Percentiles rank a stretch among this genome's conserved stretches.
phyloP scores from a whole-genome alignment of 805 yeast genomes.

The Wickerhamomyces queroliae region DNA sequence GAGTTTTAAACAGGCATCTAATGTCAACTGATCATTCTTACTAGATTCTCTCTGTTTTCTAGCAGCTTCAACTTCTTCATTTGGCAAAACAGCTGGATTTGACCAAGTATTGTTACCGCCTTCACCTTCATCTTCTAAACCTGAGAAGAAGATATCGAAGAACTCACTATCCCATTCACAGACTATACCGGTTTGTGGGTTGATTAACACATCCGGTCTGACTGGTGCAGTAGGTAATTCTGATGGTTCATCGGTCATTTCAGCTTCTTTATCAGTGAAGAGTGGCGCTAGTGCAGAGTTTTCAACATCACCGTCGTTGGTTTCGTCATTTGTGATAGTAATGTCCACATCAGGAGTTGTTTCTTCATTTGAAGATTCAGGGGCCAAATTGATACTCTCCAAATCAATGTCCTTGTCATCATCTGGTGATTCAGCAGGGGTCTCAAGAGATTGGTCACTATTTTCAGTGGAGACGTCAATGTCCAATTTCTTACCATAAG shows the following conservation, averaged over 20 bases:
- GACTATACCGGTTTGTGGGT: slow-evolving; percentile 37
- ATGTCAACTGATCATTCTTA: slow-evolving; percentile 38
- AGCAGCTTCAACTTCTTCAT: slow-evolving; percentile 48
- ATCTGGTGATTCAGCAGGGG: neutral
- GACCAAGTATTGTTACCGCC: slow-evolving; percentile 55
- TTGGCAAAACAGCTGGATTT: slow-evolving; percentile 40
- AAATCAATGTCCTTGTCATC: neutral
- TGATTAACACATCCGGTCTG: slow-evolving; percentile 9
- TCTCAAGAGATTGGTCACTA: slow-evolving; percentile 1
- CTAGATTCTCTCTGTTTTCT: slow-evolving; percentile 25
- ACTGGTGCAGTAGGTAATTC: neutral
- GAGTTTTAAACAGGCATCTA: slow-evolving; percentile 67
- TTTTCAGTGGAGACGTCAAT: slow-evolving; percentile 8
- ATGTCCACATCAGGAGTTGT: slow-evolving; percentile 3
- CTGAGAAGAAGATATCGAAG: slow-evolving; percentile 48
- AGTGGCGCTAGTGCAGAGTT: neutral
- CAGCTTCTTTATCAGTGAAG: no score
- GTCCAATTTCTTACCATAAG: slow-evolving; percentile 19
- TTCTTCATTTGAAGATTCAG: neutral
- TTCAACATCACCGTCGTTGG: neutral
- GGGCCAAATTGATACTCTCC: neutral
- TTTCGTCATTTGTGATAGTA: neutral
- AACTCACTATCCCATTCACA: slow-evolving; percentile 61
- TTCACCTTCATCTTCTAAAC: slow-evolving; percentile 35
- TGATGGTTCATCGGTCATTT: slow-evolving; percentile 12